Base-by-base conservation (phyloP, 2,329 filamentous ascomycete species). In the Alternaria angustiovoidea region DNA sequence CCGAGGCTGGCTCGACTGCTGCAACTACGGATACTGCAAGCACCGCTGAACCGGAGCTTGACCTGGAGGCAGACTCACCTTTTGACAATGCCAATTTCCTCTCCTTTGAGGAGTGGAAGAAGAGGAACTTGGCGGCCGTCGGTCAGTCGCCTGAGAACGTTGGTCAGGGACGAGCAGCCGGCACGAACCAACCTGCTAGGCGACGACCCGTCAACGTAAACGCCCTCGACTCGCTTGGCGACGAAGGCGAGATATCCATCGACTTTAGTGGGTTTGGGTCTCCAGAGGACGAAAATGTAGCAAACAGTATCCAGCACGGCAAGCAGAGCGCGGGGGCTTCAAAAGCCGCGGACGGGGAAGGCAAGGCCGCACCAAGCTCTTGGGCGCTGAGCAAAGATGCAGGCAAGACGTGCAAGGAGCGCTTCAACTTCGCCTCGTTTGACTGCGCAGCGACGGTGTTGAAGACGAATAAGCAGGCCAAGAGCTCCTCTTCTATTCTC, bases 81-180 rank as follows among this genome's bases (percentile, higher is more conserved):
- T 82, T 91, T 11, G 89, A 92, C 71, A 91, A 92, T 67, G 87
- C 89, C 46, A 90, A 93, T 7, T 98, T 98, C 77, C 88, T 98
- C 70, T 97, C 95, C 0, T 99, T 99, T 70, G 95, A 98, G 76
- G 94, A 98, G 72, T 99, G 95, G 95, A 98, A 97, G 81, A 92
- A 91, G 73, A 91, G 94, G 83, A 97, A 96, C 81, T 82, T 98
- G 18, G 91, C 90, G 52, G 92, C 93, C 74, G 90, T 88, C 4
- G 94, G 93, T 12, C 94, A 97, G 73, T 93, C 82, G 74, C 91
- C 80, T 67, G 92, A 85, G 79, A 89, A 85, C 78, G 85, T 85
- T 74, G 91, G 81, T 75, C 87, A 83, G 67, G 84, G 72, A 76
- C 83, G 81, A 79, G 86, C 75, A 72, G 81, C 74, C 64, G 69